These are phyloP conservation scores for Ramalina peruviana DNA, from an alignment of 495 filamentous ascomycete species.

Conservation along the genomic window DNA sequence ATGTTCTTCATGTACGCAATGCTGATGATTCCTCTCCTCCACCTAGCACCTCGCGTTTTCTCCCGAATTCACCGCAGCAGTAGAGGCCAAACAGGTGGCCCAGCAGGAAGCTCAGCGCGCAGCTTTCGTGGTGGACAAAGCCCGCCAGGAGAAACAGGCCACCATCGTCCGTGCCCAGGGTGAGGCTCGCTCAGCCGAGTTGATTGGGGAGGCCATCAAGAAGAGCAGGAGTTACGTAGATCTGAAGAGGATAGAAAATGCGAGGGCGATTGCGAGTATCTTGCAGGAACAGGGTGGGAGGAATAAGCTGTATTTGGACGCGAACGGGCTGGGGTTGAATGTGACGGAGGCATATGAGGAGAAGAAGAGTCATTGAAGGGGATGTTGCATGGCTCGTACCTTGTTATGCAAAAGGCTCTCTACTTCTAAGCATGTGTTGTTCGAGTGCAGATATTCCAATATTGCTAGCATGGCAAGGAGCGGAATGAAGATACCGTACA, in stretches of 20 bases:
- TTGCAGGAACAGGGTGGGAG: slow-evolving; percentile 71
- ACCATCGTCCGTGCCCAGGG: slow-evolving; percentile 97
- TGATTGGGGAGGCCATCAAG: slow-evolving; percentile 98
- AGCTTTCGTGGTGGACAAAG: slow-evolving; percentile 97
- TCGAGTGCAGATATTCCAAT: neutral
- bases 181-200: slow-evolving; percentile 94
- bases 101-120: slow-evolving; percentile 97
- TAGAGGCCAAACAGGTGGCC: slow-evolving; percentile 97
- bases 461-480: neutral
- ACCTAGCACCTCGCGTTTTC: slow-evolving; percentile 81
- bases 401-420: neutral
- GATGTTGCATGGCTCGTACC: neutral
- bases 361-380: slow-evolving; percentile 19
- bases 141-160: slow-evolving; percentile 97
- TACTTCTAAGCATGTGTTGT: neutral
- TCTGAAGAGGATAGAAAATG: slow-evolving; percentile 94
- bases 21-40: slow-evolving; percentile 1
- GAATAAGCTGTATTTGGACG: slow-evolving; percentile 91
- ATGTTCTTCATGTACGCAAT: neutral
- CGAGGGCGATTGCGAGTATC: slow-evolving; percentile 67
- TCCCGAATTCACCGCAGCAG: slow-evolving; percentile 95
- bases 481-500: neutral
- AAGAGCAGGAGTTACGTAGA: slow-evolving; percentile 95
- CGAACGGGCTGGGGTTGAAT: slow-evolving; percentile 80
- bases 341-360: slow-evolving; percentile 48